These are phyloP conservation scores for Mycena vulgaris DNA, from an alignment of 768 basidiomycete species.

Conservation along the genomic window DNA sequence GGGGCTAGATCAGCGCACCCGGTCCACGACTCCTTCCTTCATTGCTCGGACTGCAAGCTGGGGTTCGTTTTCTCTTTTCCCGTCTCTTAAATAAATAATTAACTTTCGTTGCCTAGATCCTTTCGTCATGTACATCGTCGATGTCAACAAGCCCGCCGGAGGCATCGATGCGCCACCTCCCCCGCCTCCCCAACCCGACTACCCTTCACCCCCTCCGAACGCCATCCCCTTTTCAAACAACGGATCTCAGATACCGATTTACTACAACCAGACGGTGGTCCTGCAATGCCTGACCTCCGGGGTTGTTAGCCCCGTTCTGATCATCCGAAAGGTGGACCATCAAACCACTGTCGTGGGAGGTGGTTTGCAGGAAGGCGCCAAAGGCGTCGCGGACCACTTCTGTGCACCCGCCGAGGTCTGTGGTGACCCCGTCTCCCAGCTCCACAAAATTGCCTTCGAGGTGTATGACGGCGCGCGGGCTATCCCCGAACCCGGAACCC, in stretches of 20 bases:
- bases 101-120: slow-evolving; percentile 68
- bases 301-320: slow-evolving; percentile 92
- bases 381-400: slow-evolving; percentile 87
- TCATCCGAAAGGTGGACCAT: slow-evolving; percentile 95
- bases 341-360: slow-evolving; percentile 93
- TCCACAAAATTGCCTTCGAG: slow-evolving; percentile 97
- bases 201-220: slow-evolving; percentile 93
- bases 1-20: slow-evolving; percentile 82
- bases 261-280: slow-evolving; percentile 97
- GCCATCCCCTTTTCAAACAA: slow-evolving; percentile 90
- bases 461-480: slow-evolving; percentile 82
- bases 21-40: slow-evolving; percentile 86
- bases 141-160: slow-evolving; percentile 87
- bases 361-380: slow-evolving; percentile 89
- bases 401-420: slow-evolving; percentile 89
- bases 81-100: slow-evolving; percentile 24
- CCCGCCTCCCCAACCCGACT: slow-evolving; percentile 88
- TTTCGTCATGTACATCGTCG: slow-evolving; percentile 98
- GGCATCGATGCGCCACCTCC: slow-evolving; percentile 85
- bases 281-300: slow-evolving; percentile 95
- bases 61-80: slow-evolving; percentile 66
- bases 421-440: slow-evolving; percentile 94
- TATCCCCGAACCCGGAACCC: slow-evolving; percentile 82
- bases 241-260: slow-evolving; percentile 89
- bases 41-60: slow-evolving; percentile 92